phyloP scores from a whole-genome alignment of 192 early-diverging fungal species.

The Chytriomyces confervae region DNA sequence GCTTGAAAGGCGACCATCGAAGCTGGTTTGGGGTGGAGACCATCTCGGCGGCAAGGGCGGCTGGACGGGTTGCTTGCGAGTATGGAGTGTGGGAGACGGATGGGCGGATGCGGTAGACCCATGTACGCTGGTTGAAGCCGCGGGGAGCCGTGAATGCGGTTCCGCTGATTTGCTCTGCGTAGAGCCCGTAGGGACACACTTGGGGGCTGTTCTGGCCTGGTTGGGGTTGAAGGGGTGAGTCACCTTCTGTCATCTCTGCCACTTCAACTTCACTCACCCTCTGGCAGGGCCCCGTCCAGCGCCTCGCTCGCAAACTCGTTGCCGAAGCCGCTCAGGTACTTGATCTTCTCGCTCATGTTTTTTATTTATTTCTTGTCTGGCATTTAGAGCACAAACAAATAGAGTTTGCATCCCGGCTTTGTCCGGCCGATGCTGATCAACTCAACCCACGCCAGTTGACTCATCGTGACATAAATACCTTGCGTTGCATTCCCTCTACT shows the following conservation, averaged over 20 bases:
- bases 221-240: not conserved
- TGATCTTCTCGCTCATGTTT: not conserved
- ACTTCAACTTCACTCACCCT: conserved; percentile 52
- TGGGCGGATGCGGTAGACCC: conserved; percentile 96
- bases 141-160: conserved; percentile 87
- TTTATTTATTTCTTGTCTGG: too few relatives aligned
- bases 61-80: conserved; percentile 32
- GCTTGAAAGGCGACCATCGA: conserved; percentile 90
- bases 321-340: conserved; percentile 84
- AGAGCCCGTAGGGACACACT: conserved; percentile 84
- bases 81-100: conserved; percentile 86
- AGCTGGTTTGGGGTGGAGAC: conserved; percentile 81
- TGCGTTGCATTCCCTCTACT: too few relatives aligned
- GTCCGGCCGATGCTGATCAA: too few relatives aligned
- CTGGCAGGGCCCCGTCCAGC: conserved; percentile 78
- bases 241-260: not conserved
- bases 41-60: not conserved
- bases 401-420: too few relatives aligned
- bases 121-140: conserved; percentile 77
- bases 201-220: conserved; percentile 91
- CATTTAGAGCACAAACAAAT: too few relatives aligned
- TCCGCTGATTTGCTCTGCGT: conserved; percentile 94
- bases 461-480: too few relatives aligned
- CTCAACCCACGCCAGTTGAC: too few relatives aligned
- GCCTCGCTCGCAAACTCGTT: conserved; percentile 89